Evolutionary conservation across 768 basidiomycete species (phyloP).

Genomic region (Phylloporus sp.): DNA sequence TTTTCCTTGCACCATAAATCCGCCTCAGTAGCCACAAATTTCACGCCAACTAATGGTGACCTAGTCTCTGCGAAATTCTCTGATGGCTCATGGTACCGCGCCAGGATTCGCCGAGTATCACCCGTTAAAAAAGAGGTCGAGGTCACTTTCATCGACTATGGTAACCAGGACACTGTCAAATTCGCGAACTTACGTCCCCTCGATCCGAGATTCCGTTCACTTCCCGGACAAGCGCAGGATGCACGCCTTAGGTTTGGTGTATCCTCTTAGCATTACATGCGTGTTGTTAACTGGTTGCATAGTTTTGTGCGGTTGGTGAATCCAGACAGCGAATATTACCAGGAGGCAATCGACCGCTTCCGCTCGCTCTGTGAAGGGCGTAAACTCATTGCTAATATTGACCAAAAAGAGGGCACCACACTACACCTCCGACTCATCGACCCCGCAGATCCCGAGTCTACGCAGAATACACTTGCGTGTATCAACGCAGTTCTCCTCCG

Average conservation of each 20-base stretch:
- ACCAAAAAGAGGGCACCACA: slow-evolving; percentile 72
- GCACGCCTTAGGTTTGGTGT: slow-evolving; percentile 75
- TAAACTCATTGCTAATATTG: slow-evolving; percentile 94
- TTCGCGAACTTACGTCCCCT: slow-evolving; percentile 86
- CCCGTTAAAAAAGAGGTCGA: slow-evolving; percentile 91
- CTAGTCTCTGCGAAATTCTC: slow-evolving; percentile 94
- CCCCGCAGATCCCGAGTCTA: slow-evolving; percentile 65
- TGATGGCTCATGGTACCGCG: slow-evolving; percentile 94
- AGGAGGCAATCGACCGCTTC: slow-evolving; percentile 86
- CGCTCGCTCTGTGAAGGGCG: slow-evolving; percentile 83
- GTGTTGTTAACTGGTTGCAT: slow-evolving; percentile 7
- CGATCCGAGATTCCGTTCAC: slow-evolving; percentile 82
- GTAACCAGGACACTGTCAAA: slow-evolving; percentile 85
- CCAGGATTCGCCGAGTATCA: slow-evolving; percentile 82
- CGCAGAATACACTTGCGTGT: slow-evolving; percentile 66
- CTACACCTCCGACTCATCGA: slow-evolving; percentile 93
- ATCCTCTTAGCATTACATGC: neutral
- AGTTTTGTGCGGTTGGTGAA: slow-evolving; percentile 87
- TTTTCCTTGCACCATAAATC: slow-evolving; percentile 84
- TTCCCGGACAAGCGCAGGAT: slow-evolving; percentile 93
- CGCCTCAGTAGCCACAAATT: slow-evolving; percentile 58
- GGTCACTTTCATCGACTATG: slow-evolving; percentile 92
- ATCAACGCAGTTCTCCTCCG: slow-evolving; percentile 88
- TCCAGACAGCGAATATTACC: slow-evolving; percentile 80
- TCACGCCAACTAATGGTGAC: slow-evolving; percentile 80